phyloP scores from a whole-genome alignment of 495 filamentous ascomycete genomes.

The Lasiosphaeria ovina region DNA sequence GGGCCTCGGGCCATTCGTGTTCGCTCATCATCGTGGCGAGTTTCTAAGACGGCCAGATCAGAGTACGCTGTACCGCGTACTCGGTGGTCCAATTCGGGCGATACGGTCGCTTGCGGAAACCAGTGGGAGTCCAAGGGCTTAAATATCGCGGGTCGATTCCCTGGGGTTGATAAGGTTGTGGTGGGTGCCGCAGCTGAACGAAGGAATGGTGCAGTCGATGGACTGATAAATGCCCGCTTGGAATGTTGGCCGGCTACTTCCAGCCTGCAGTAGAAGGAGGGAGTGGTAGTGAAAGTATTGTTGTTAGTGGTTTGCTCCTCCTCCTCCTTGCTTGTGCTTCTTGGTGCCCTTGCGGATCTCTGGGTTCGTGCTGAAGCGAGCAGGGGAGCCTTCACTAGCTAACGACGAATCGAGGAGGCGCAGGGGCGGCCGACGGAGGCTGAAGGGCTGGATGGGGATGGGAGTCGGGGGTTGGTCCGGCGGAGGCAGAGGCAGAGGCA shows the following conservation, averaged over 20 bases:
- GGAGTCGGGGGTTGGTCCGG: slow-evolving; percentile 9
- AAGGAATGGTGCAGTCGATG: too few relatives aligned
- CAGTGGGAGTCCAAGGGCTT: not conserved
- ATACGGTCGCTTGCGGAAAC: not conserved
- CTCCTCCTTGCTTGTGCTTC: not conserved
- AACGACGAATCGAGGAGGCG: slow-evolving; percentile 8
- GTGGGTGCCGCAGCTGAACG: too few relatives aligned
- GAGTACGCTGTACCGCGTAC: slow-evolving; percentile 1
- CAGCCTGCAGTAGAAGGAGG: too few relatives aligned
- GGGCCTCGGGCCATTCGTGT: slow-evolving; percentile 22
- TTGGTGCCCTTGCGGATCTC: not conserved
- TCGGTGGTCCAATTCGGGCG: not conserved
- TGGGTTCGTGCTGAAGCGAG: slow-evolving; percentile 2
- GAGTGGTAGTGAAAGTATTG: not conserved
- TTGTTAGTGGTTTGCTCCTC: not conserved
- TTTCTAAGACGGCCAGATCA: not conserved
- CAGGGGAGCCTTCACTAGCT: not conserved
- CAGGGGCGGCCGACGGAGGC: slow-evolving; percentile 2
- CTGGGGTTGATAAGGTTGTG: too few relatives aligned
- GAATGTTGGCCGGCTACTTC: too few relatives aligned
- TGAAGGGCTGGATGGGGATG: slow-evolving; percentile 8
- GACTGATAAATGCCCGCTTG: too few relatives aligned
- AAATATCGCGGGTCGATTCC: too few relatives aligned
- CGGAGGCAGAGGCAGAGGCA: not conserved
- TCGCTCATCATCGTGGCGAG: slow-evolving; percentile 15